Evolutionary conservation across 176 grass and related monocot genomes (phyloP).

Genomic region (Ampelocalamus luodianensis): DNA sequence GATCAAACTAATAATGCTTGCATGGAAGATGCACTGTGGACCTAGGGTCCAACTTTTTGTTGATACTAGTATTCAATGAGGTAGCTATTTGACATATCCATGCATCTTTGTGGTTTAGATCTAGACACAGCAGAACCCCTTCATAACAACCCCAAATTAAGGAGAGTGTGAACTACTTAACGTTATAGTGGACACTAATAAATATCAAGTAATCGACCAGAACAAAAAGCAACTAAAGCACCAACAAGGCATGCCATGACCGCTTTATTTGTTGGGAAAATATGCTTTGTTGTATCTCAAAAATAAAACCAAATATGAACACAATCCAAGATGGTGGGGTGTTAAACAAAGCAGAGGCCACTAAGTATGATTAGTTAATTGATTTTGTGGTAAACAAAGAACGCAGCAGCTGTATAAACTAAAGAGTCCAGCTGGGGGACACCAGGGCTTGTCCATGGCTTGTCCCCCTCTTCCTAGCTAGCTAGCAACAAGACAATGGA

Average conservation of each 20-base stretch:
- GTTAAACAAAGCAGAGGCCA: conserved; percentile 21
- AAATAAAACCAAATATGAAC: conserved; percentile 19
- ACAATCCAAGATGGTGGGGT: conserved; percentile 41
- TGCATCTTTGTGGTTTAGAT: no score
- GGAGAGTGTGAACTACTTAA: not conserved
- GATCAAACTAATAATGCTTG: no score
- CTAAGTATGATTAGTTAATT: conserved; percentile 18
- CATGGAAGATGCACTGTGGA: no score
- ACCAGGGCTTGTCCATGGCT: conserved; percentile 57
- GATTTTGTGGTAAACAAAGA: not conserved
- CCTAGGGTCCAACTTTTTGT: no score
- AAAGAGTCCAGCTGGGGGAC: conserved; percentile 56
- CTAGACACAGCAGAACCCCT: no score
- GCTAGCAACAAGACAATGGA: conserved; percentile 44
- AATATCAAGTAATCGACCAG: not conserved
- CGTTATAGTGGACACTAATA: not conserved
- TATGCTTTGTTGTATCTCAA: conserved; percentile 1
- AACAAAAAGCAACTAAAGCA: conserved; percentile 44
- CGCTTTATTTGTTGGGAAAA: conserved; percentile 1
- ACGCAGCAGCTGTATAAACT: conserved; percentile 16
- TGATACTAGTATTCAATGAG: no score
- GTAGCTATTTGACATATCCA: no score
- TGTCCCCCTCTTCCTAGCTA: conserved; percentile 44
- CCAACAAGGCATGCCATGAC: not conserved
- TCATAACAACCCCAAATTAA: not conserved